Base-by-base conservation (phyloP, 352 stramenopile species). In the Phytophthora ramorum region DNA sequence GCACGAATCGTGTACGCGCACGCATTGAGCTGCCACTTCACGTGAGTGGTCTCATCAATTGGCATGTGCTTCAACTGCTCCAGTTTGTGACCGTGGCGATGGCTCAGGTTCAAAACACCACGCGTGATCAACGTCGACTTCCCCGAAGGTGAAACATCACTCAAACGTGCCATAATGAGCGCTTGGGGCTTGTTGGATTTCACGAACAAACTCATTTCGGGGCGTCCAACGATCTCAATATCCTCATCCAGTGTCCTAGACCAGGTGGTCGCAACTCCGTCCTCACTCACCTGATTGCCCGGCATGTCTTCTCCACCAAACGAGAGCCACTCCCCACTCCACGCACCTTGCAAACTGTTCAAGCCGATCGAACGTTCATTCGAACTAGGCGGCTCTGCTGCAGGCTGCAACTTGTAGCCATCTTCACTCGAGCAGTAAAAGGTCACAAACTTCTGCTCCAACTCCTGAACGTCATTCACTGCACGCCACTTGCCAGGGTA, bases 301-400 rank as follows among this genome's bases (percentile, higher is more conserved):
- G 77, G 77, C 77, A 85, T 83, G 24, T 85, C 75, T 49, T 78
- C 58, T 3, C 75, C 77, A 4, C 77, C 75, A 37, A 85, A 85
- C 3, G 77, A 85, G 12, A 85, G 53, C 77, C 77, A 85, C 51
- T 85, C 77, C 38, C 77, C 75, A 52, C 75, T 81, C 77, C 77
- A 85, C 7, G 72, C 65, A 4, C 77, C 77, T 37, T 85, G 77
- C 4, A 85, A 35, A 46, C 55, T 79, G 16, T 73, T 73, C 6
- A 66, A 65, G 8, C 38, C 58, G 8, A 85, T 71, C 2, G 34
- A 32, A 1, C 43, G 67, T 30, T 81, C 71, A 4, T 14, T 28
- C 7, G 48, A 16, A 30, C 14, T 74, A 7, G 47, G 20, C 4
- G 46, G 3, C 10, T 59, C 64, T n/a, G 40, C 44, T 7, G 19